Evolutionary conservation across 2,329 filamentous ascomycete genomes (phyloP).

Genomic region (Hypoxylon sp.): DNA sequence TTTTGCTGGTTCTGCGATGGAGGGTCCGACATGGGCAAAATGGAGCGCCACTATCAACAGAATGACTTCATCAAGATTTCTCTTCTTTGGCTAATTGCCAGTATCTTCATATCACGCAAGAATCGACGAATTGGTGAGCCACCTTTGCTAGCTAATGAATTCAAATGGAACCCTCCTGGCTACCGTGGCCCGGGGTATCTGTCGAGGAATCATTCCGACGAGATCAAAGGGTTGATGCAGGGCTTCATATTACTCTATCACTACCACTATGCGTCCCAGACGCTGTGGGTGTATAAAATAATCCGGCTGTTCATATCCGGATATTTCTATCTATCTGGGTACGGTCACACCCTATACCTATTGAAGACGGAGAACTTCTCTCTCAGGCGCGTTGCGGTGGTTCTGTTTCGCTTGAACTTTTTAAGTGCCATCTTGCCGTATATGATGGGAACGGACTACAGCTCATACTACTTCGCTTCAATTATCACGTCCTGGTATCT

Average conservation of each 20-base stretch:
- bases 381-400: constrained; percentile 63
- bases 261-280: constrained; percentile 67
- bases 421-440: constrained; percentile 68
- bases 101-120: constrained; percentile 8
- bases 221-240: constrained; percentile 78
- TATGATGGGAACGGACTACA: constrained; percentile 69
- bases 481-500: constrained; percentile 75
- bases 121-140: constrained; percentile 25
- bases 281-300: constrained; percentile 68
- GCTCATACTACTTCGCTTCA: constrained; percentile 72
- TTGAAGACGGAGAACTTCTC: constrained; percentile 70
- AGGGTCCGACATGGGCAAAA: constrained; percentile 67
- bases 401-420: constrained; percentile 71
- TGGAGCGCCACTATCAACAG: constrained; percentile 61
- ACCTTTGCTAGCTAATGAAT: constrained; percentile 34
- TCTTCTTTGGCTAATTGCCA: constrained; percentile 48
- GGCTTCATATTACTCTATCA: constrained; percentile 68
- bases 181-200: constrained; percentile 60
- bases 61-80: constrained; percentile 49
- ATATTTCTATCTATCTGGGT: constrained; percentile 75
- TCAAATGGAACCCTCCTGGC: constrained; percentile 23
- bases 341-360: constrained; percentile 73
- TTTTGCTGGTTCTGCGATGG: constrained; percentile 70
- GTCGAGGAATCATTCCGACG: constrained; percentile 70
- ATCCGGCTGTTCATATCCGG: constrained; percentile 68